Conservation (phyloP, 176 grass and related monocot genomes). For the Canna indica region DNA sequence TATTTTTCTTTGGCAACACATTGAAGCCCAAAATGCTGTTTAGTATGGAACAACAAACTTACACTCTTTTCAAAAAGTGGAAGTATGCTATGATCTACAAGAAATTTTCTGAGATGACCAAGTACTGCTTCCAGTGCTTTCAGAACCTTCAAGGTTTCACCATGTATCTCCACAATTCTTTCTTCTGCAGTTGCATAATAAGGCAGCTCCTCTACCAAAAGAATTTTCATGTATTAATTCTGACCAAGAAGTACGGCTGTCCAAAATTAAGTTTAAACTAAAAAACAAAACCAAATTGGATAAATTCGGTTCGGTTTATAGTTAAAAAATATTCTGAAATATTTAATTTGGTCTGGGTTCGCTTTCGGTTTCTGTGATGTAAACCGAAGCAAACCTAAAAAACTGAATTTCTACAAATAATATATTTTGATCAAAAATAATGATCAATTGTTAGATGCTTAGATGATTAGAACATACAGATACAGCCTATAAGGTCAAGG, state of each 20-base stretch:
- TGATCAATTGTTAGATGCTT: too few species aligned
- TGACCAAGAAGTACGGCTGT: background rate
- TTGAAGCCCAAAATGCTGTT: background rate
- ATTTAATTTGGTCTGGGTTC: too few species aligned
- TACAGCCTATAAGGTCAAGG: too few species aligned
- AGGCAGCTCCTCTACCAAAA: conserved; percentile 43
- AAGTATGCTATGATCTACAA: conserved; percentile 92
- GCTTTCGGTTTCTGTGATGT: too few species aligned
- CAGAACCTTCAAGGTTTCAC: conserved; percentile 73
- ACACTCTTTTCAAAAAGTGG: conserved; percentile 94
- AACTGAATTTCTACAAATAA: too few species aligned
- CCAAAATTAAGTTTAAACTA: too few species aligned
- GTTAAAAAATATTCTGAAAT: too few species aligned
- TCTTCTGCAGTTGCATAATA: conserved; percentile 81
- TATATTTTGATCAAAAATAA: too few species aligned
- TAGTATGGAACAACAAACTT: conserved; percentile 20
- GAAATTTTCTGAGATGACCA: conserved; percentile 87
- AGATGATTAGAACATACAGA: too few species aligned
- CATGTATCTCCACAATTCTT: conserved; percentile 94
- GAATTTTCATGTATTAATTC: background rate
- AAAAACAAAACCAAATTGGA: too few species aligned
- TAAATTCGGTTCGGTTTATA: too few species aligned
- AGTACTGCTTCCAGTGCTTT: conserved; percentile 77
- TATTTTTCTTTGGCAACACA: background rate
- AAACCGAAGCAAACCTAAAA: too few species aligned